Evolutionary conservation across 768 basidiomycete species (phyloP).

Genomic region (Sporobolomyces pararoseus): DNA sequence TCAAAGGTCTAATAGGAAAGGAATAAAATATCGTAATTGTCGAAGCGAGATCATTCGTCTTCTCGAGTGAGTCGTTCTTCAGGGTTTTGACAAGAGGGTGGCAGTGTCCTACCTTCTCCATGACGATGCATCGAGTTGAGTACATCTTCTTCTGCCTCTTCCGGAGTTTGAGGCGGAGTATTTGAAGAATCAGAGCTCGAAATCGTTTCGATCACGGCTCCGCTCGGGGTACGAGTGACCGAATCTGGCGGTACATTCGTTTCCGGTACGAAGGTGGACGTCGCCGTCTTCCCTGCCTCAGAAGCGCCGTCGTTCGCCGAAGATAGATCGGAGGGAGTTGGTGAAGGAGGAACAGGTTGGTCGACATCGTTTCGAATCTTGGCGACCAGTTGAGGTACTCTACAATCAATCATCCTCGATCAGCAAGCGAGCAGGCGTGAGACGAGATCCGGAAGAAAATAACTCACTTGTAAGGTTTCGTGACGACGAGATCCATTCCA

Average conservation of each 20-base stretch:
- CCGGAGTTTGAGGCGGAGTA: neutral
- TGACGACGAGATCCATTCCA: constrained; percentile 41
- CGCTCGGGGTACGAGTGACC: neutral
- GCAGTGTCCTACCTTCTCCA: neutral
- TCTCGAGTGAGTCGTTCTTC: neutral
- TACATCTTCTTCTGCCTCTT: neutral
- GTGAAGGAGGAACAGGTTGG: neutral
- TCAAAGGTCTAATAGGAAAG: too few relatives aligned
- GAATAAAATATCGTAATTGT: too few relatives aligned
- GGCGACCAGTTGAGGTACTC: constrained; percentile 22
- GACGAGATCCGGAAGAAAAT: too few relatives aligned
- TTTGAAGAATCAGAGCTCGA: neutral
- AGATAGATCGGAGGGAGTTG: neutral
- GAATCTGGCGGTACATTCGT: neutral
- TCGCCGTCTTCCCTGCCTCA: neutral
- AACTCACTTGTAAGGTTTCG: constrained; percentile 45
- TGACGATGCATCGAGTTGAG: constrained; percentile 8
- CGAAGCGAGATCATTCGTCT: neutral
- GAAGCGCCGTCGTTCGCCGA: neutral
- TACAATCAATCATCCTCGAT: neutral
- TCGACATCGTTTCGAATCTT: constrained; percentile 12
- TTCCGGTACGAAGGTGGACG: neutral
- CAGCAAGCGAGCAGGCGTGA: neutral
- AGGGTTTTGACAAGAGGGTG: neutral
- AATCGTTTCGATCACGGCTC: constrained; percentile 8